A percentile compares a stretch with the other conserved stretches of the same genome.
Evolutionary conservation across 208 protist genomes (phyloP).

Genomic region (Acanthamoeba sp.): DNA sequence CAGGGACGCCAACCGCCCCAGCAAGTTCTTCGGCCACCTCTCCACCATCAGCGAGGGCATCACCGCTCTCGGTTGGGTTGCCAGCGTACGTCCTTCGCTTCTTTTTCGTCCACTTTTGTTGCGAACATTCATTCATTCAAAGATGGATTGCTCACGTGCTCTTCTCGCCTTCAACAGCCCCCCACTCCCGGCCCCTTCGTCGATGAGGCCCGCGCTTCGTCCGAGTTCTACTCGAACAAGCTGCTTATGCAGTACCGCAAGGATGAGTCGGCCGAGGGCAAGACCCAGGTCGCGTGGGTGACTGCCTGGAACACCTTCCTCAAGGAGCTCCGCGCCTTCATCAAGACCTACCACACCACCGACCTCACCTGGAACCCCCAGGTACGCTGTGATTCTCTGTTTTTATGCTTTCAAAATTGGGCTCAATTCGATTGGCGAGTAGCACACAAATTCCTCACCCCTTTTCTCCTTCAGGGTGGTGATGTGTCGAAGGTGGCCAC

Average conservation of each 20-base stretch:
- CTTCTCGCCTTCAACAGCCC: conserved; percentile 49
- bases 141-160: conserved; percentile 19
- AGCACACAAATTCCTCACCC: not conserved
- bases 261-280: conserved; percentile 75
- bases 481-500: conserved; percentile 44
- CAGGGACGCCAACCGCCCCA: conserved; percentile 60
- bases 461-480: not conserved
- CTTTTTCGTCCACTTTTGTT: not conserved
- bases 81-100: not conserved
- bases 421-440: too few species aligned
- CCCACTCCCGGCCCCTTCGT: conserved; percentile 86
- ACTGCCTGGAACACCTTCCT: conserved; percentile 78
- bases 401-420: too few species aligned
- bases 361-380: conserved; percentile 86
- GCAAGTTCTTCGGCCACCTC: conserved; percentile 63
- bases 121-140: too few species aligned
- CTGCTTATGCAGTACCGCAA: conserved; percentile 83
- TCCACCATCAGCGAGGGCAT: conserved; percentile 69
- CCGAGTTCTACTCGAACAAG: conserved; percentile 85
- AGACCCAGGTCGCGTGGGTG: conserved; percentile 84
- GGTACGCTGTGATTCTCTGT: too few species aligned
- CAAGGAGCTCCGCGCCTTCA: conserved; percentile 83
- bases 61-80: conserved; percentile 50
- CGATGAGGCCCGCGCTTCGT: conserved; percentile 75
- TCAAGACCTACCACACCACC: conserved; percentile 87